phyloP scores from a whole-genome alignment of 1,284 basidiomycete species.

The Cryptococcus jaspeensis region DNA sequence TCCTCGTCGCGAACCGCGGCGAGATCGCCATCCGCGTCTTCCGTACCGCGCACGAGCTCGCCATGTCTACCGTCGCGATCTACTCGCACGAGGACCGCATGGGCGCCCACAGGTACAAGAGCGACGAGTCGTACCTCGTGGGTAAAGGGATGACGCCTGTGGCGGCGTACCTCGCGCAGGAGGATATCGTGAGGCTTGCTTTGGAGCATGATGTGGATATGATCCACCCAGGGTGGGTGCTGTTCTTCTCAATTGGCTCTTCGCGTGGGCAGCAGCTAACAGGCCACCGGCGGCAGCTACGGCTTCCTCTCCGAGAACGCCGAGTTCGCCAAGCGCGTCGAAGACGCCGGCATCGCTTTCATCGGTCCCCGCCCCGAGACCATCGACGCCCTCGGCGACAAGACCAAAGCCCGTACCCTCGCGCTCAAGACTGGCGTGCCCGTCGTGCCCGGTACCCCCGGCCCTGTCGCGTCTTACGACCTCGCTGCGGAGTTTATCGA shows the following conservation, averaged over 20 bases:
- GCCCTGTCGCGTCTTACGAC: slow-evolving; percentile 78
- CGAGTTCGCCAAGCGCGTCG: slow-evolving; percentile 90
- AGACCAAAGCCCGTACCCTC: slow-evolving; percentile 91
- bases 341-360: slow-evolving; percentile 95
- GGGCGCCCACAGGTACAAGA: slow-evolving; percentile 97
- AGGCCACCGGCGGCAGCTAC: slow-evolving; percentile 61
- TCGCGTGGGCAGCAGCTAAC: background rate
- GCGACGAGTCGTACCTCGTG: slow-evolving; percentile 98
- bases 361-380: slow-evolving; percentile 95
- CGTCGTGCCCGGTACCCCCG: slow-evolving; percentile 96
- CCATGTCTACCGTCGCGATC: slow-evolving; percentile 99
- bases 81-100: slow-evolving; percentile 96
- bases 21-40: slow-evolving; percentile 99
- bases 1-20: slow-evolving; percentile 93
- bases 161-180: slow-evolving; percentile 93
- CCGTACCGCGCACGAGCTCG: slow-evolving; percentile 96
- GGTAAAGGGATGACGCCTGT: slow-evolving; percentile 95
- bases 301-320: slow-evolving; percentile 99
- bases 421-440: slow-evolving; percentile 82
- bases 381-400: slow-evolving; percentile 96
- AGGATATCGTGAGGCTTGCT: slow-evolving; percentile 93
- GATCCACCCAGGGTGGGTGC: slow-evolving; percentile 90
- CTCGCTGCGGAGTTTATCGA: slow-evolving; percentile 87
- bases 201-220: slow-evolving; percentile 98
- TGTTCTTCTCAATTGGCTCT: background rate